Conservation (phyloP, 176 grass and related monocot species). For the Panicum miliaceum region DNA sequence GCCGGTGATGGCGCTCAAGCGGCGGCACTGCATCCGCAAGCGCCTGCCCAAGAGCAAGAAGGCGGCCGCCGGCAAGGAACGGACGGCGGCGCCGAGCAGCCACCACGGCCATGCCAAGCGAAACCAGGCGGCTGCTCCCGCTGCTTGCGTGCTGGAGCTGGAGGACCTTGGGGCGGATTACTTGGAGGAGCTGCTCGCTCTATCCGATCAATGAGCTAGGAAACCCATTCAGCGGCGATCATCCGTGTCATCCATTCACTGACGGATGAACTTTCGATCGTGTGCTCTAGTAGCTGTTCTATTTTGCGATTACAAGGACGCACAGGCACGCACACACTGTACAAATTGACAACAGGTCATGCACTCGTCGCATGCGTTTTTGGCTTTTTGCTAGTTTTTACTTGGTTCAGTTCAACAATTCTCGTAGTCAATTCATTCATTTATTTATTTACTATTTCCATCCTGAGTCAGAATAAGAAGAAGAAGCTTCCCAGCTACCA, state of each 20-base stretch:
- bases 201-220: neutral
- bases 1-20: constrained; percentile 54
- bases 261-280: neutral
- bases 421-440: neutral
- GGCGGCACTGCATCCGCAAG: constrained; percentile 57
- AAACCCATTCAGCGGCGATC: neutral
- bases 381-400: neutral
- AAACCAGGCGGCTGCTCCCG: neutral
- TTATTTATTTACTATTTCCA: neutral
- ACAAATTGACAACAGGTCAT: neutral
- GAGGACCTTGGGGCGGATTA: constrained; percentile 60
- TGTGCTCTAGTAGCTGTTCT: neutral
- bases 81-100: neutral
- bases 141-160: constrained; percentile 49
- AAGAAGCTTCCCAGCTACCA: neutral
- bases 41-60: constrained; percentile 42
- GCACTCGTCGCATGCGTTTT: no score
- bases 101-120: neutral
- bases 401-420: neutral
- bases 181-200: constrained; percentile 55
- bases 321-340: neutral
- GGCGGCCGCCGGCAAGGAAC: neutral
- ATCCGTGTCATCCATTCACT: neutral
- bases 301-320: neutral
- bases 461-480: neutral